Conservation (phyloP, 768 basidiomycete species). For the Mycena sanguinolenta region DNA sequence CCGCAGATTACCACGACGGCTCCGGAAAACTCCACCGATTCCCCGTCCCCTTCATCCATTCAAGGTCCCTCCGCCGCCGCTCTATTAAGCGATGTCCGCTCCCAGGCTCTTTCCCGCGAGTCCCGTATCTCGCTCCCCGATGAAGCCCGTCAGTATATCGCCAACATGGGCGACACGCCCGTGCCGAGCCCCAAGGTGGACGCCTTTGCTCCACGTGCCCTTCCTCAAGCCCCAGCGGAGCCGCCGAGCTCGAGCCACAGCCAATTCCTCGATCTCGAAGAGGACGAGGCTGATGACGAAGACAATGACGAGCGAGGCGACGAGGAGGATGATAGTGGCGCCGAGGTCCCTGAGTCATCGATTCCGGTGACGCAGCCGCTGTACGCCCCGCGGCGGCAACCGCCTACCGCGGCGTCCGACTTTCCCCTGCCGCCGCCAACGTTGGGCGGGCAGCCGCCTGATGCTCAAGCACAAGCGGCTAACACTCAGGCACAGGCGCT, state of each 20-base stretch:
- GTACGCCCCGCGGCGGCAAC: constrained; percentile 20
- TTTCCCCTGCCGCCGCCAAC: constrained; percentile 33
- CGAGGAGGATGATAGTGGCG: constrained; percentile 43
- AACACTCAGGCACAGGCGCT: constrained; percentile 55
- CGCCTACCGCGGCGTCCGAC: constrained; percentile 25
- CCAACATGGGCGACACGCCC: constrained; percentile 76
- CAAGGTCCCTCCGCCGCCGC: constrained; percentile 38
- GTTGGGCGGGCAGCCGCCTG: constrained; percentile 19
- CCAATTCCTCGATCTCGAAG: constrained; percentile 78
- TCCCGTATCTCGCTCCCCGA: constrained; percentile 81
- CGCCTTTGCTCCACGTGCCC: constrained; percentile 46
- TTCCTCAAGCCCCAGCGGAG: constrained; percentile 32
- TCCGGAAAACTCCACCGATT: constrained; percentile 32
- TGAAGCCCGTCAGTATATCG: constrained; percentile 81
- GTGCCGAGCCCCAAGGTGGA: constrained; percentile 64
- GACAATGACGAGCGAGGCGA: constrained; percentile 48
- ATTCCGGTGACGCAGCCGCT: constrained; percentile 29
- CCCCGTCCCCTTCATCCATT: constrained; percentile 27
- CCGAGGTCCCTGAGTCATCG: constrained; percentile 34
- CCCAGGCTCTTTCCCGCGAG: constrained; percentile 64
- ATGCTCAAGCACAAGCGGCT: constrained; percentile 28
- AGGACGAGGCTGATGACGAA: constrained; percentile 57
- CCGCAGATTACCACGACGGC: constrained; percentile 29
- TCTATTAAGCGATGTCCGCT: constrained; percentile 53
- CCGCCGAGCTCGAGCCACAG: constrained; percentile 42